Percentiles rank a stretch among this genome's conserved stretches.
Evolutionary conservation across 2,329 filamentous ascomycete genomes (phyloP).

Genomic region (Talaromyces sp.): DNA sequence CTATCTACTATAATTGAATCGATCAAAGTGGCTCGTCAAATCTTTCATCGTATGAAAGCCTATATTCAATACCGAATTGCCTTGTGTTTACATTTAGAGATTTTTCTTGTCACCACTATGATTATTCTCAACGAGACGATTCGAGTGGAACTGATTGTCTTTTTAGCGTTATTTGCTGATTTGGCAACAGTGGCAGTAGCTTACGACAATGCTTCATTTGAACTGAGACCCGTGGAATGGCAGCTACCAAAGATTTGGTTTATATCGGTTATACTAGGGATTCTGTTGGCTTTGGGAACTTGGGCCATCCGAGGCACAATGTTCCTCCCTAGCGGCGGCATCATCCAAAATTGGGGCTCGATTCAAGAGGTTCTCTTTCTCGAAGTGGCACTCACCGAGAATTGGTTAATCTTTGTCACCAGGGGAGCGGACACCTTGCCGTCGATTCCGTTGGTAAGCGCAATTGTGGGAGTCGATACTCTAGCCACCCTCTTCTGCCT

Average conservation of each 20-base stretch:
- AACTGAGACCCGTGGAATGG: constrained; percentile 72
- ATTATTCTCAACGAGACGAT: constrained; percentile 76
- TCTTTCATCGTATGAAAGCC: constrained; percentile 73
- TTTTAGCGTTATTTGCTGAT: constrained; percentile 74
- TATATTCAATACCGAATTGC: constrained; percentile 75
- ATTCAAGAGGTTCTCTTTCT: constrained; percentile 80
- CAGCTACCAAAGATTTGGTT: constrained; percentile 79
- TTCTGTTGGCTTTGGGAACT: constrained; percentile 64
- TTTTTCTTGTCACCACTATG: constrained; percentile 73
- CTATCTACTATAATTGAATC: constrained; percentile 66
- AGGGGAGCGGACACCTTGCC: constrained; percentile 71
- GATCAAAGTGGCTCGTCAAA: constrained; percentile 68
- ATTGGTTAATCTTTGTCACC: constrained; percentile 95
- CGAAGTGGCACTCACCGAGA: constrained; percentile 85
- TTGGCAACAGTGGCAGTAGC: constrained; percentile 73
- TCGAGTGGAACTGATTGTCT: constrained; percentile 68
- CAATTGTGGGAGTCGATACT: constrained; percentile 66
- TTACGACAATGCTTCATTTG: constrained; percentile 78
- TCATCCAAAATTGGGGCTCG: constrained; percentile 69
- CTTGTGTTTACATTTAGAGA: constrained; percentile 67
- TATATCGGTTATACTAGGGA: constrained; percentile 55
- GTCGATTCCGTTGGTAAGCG: constrained; percentile 65
- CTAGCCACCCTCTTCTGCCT: constrained; percentile 69
- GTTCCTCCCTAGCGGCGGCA: constrained; percentile 64
- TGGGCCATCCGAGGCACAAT: constrained; percentile 69